Base-by-base conservation (phyloP, 495 filamentous ascomycete species). In the Aspergillus egyptiacus region DNA sequence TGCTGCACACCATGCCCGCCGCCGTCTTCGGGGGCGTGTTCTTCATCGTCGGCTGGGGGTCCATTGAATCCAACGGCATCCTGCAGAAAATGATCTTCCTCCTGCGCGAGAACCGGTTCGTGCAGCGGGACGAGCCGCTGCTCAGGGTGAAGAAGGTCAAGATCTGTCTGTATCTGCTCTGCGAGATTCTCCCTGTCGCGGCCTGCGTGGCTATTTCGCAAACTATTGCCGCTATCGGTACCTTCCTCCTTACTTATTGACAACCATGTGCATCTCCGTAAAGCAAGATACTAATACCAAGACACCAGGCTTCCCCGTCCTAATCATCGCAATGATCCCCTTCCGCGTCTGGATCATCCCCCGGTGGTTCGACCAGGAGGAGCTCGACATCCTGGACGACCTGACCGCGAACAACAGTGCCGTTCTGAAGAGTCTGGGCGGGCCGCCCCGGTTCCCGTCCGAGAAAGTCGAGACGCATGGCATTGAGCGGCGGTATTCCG, bases 151-250 rank as follows among this genome's bases (percentile, higher is more conserved):
- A 69, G 78, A 7, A 71, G 79, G n/a, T n/a, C 13, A 56, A 56
- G 13, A 78, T 80, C 5, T 64, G 87, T 36, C 88, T 83, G 77
- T 91, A 87, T 61, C 78, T 90, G 1, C 63, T 54, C 7, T 67
- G 85, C 23, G 80, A 93, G 66, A 61, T 88, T 7, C 7, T 83
- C 17, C 83, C 81, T 1, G 87, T 95, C 56, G 84, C 67, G 3
- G 84, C 82, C 4, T 89, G 83, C 3, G 87, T 95, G 60, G 88
- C 86, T 6, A 87, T 93, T 52, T 87, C 87, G n/a, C 86, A 91
- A 64, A 93, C 88, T 0, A 84, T 91, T 32, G 88, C 86, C 4
- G 89, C 88, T 11, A 89, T 93, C 36, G 85, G 88, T 50, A 32
- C 8, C 42, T 28, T 40, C 30, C 19, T 37, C 15, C 34, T 30